Base-by-base conservation (phyloP, 176 grass and related monocot species). In the Aegilops sharonensis region DNA sequence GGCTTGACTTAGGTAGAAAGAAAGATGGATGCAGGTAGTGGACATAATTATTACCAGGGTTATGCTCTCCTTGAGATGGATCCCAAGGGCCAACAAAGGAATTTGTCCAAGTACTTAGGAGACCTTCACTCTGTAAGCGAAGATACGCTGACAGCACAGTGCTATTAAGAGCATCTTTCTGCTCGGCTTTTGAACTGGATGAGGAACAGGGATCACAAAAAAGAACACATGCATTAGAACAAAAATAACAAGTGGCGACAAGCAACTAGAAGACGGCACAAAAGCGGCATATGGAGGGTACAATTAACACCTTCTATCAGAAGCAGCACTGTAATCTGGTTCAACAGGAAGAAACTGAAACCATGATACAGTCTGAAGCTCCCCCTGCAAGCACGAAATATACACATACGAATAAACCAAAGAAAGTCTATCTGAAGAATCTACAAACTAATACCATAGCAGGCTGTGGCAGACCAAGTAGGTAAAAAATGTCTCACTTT, bases 61-160 rank as follows among this genome's bases (percentile, higher is more conserved):
- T 99, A 80, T 99, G 97, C 85, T 89, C 90, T 36, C 97, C 97
- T 84, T 99, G 97, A 84, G 97, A 99, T 81, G 97, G 97, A 84
- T 99, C 97, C 97, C 97, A 99, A 77, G 97, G 97, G 78, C 97
- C 97, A 96, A 99, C 94, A 91, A 96, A 99, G 11, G 94, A 99
- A 82, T 96, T 99, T 3, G 94, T 94, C 97, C 97, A 99, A 63
- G 97, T 91, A 88, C 90, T 94, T 62, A 96, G 76, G 84, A 93
- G 88, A 62, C 97, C 92, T 93, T 99, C 94, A 83, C 83, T 96
- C 80, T 96, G 97, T 83, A 99, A 76, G 34, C 85, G 92, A 70
- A 99, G 90, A 75, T 96, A 88, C 21, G 94, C 97, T 17, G 89
- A 90, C 30, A 99, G 81, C 43, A 99, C 85, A 70, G 86, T 78